Base-by-base conservation (phyloP, 2,329 filamentous ascomycete species). In the Xylaria hypoxylon region DNA sequence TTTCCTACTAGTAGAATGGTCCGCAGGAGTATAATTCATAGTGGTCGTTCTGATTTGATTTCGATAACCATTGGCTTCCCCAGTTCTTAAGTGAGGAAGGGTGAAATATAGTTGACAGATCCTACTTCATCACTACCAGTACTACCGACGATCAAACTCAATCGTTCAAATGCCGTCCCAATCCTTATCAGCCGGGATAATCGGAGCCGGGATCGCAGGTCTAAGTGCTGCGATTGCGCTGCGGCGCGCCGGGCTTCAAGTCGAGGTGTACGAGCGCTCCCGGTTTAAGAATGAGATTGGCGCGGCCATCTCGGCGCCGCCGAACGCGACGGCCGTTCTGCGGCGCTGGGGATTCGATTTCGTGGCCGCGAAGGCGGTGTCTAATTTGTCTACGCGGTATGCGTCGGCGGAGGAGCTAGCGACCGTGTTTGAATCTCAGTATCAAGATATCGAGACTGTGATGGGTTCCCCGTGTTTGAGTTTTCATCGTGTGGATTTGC, bases 401-500 rank as follows among this genome's bases (percentile, higher is more conserved):
- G 67, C 67, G 5, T 38, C 59, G 24, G 72, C 65, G 3, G 40
- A 11, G 11, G 63, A 60, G 5, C 67, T 75, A 24, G 63, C 51
- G 6, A 45, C 47, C 4, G 17, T 51, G 28, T 40, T 45, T 7
- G 55, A 63, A 48, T 42, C 42, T 5, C 26, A 33, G n/a, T 71
- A 74, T 40, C 48, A 48, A 17, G 59, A 67, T 22, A 68, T 65
- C 3, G 63, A 70, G 22, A 52, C 42, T 2, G 55, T 68, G n/a
- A 74, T 68, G 50, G 72, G 77, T 35, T 77, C 77, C 1, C 73
- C 74, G 10, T 72, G 76, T 3, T 74, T 77, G 68, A 81, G 77
- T 68, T 75, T 79, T 40, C 80, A 83, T 57, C 75, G 81, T 0
- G 80, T 81, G 3, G 81, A 83, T 60, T 62, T 83, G 60, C 80